Evolutionary conservation across 2,329 filamentous ascomycete genomes (phyloP).

Genomic region (Sporothrix luriei): DNA sequence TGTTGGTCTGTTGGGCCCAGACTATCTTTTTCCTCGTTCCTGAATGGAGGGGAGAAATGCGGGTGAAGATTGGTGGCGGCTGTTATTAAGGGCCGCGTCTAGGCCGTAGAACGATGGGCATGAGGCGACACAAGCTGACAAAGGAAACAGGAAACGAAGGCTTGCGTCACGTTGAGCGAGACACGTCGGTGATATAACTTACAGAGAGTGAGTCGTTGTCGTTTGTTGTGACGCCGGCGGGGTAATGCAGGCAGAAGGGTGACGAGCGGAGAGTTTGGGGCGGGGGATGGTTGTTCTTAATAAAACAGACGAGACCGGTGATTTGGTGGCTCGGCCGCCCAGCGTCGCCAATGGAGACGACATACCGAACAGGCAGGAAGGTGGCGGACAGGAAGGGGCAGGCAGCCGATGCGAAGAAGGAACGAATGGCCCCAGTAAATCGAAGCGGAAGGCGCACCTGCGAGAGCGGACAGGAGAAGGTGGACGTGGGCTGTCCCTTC

Average conservation of each 20-base stretch:
- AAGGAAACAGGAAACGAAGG: background rate
- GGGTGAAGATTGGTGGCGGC: background rate
- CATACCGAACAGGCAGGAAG: slow-evolving; percentile 29
- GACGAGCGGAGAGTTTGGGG: slow-evolving; percentile 25
- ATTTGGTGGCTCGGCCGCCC: slow-evolving; percentile 30
- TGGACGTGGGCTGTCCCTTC: slow-evolving; percentile 2
- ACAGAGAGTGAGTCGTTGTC: slow-evolving; percentile 26
- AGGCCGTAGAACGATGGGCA: background rate
- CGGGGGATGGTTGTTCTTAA: slow-evolving; percentile 31
- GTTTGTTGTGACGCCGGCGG: slow-evolving; percentile 35
- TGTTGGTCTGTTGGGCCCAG: background rate
- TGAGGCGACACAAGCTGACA: background rate
- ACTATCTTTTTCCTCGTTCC: background rate
- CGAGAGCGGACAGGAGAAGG: slow-evolving; percentile 10
- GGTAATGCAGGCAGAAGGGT: slow-evolving; percentile 26
- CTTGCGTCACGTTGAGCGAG: background rate
- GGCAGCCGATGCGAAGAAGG: slow-evolving; percentile 4
- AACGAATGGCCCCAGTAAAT: slow-evolving; percentile 23
- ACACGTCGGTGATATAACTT: slow-evolving; percentile 20
- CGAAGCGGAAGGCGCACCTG: slow-evolving; percentile 16
- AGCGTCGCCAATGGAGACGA: slow-evolving; percentile 28
- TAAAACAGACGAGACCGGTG: slow-evolving; percentile 28
- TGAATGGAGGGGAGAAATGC: background rate
- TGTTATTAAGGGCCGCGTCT: slow-evolving; percentile 18
- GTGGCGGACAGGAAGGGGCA: background rate